Evolutionary conservation across 129 eudicot genomes (phyloP), one percentile per base, ranked within the genome.

Genomic region (Lactuca saligna): DNA sequence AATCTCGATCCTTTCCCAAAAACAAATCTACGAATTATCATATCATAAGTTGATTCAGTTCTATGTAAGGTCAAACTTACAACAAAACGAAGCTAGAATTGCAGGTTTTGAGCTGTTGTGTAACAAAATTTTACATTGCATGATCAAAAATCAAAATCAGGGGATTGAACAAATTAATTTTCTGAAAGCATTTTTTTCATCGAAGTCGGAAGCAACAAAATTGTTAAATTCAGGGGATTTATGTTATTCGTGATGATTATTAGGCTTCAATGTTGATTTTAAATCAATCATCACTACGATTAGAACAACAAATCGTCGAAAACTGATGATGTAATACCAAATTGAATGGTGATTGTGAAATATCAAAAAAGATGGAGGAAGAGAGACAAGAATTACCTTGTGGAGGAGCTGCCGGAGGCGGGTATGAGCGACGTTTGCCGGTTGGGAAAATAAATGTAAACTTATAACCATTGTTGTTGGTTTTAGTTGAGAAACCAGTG

Each of bases 371-470:
- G 29, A 3, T 42, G 51, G 51, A 12, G 15, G 15, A 46, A 12
- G 51, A 46, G 33, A 66, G 49, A 51, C 15, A 13, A 3, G 25
- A 3, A 34, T 53, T 68, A 53, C 72, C 72, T 37, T 11, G 50
- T 16, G 20, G 37, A 54, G 53, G 51, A 68, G 72, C 37, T 68
- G n/a, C 10, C 70, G 68, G 17, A 3, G 69, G 55, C 35, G 69
- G 34, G 50, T 35, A 29, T 25, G 56, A 20, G 57, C 57, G 69
- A 46, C 50, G 71, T 25, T 66, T 51, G 71, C 3, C 61, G 39
- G 51, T 32, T 54, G 34, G 42, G 15, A 54, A 53, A 7, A 53
- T 7, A 32, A 14, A 29, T 48, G 70, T 0, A 12, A 65, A 32
- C 42, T 48, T 65, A 46, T 65, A 31, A 20, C 37, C 55, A 44